phyloP scores from a whole-genome alignment of 2,329 filamentous ascomycete species.

The Aspergillus tamarii region DNA sequence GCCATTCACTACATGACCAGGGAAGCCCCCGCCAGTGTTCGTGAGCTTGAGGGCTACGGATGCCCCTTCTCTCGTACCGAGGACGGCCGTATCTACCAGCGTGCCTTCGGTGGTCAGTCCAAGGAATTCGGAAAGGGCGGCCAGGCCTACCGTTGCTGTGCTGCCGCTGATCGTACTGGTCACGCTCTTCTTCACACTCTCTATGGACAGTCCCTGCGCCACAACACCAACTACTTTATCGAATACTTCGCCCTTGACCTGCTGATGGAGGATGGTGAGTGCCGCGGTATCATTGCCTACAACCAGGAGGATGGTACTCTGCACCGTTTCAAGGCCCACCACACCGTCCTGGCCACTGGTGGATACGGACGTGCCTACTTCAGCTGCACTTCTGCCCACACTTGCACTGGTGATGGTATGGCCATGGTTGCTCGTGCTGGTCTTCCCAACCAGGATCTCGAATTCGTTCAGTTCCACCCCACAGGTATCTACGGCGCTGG shows the following conservation, averaged over 20 bases:
- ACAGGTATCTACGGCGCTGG: conserved; percentile 99
- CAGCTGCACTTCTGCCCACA: conserved; percentile 96
- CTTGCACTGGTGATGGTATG: conserved; percentile 98
- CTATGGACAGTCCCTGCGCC: conserved; percentile 92
- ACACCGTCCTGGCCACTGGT: conserved; percentile 95
- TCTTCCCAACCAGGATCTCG: conserved; percentile 97
- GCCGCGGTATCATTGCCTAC: conserved; percentile 94
- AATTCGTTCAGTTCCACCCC: conserved; percentile 99
- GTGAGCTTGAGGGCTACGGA: conserved; percentile 96
- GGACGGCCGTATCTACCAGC: conserved; percentile 97
- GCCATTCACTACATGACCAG: conserved; percentile 99
- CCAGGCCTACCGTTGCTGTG: conserved; percentile 96
- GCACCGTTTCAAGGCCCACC: conserved; percentile 93
- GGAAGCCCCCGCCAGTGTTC: conserved; percentile 86
- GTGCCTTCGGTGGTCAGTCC: conserved; percentile 97
- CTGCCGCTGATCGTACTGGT: conserved; percentile 93
- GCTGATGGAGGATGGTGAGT: conserved; percentile 96
- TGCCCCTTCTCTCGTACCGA: conserved; percentile 92
- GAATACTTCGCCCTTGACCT: conserved; percentile 97
- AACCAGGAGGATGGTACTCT: conserved; percentile 99
- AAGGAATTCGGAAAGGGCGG: conserved; percentile 95
- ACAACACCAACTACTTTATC: conserved; percentile 99
- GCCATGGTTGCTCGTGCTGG: conserved; percentile 98
- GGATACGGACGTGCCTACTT: conserved; percentile 98
- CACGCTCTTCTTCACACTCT: conserved; percentile 98